Evolutionary conservation across 2,329 filamentous ascomycete species (phyloP), one percentile per base, ranked within the genome.

Genomic region (Cladorrhinum sp.): DNA sequence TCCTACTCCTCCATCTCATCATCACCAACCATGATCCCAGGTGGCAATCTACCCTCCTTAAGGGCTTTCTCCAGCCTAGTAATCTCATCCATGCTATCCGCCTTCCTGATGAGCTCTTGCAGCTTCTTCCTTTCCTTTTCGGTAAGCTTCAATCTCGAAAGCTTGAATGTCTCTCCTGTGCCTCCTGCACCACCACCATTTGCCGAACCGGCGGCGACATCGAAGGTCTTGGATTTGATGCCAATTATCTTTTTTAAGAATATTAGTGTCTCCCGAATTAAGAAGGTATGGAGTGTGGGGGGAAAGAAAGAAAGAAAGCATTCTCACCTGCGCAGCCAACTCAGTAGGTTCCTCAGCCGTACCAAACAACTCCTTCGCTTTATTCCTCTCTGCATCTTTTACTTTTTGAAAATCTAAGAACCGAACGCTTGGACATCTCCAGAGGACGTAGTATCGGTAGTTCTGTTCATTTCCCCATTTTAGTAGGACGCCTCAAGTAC

Each of bases 331-430:
- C 20, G 85, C 84, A 24, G 93, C 93, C 36, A 96, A 80, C 10
- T 89, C 87, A 0, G 92, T 92, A 0, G 93, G 95, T 72, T 90
- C 85, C 55, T 89, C 85, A 1, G 76, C 74, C 2, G 89, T 91
- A 55, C 96, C 96, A 70, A 98, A 98, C 1, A 99, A 80, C 74
- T 93, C 89, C 18, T 77, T 81, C 0, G 92, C 92, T 68, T 87
- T 84, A 65, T 85, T 78, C 50, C 93, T 86, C 81, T 99, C 95
- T 0, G 83, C 86, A 65, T 95, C 86, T 76, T 92, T 96, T 54
- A 99, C 92, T 76, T 96, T 96, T 68, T 86, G 83, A 73, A 92
- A 97, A 76, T 99, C 95, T 53, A 99, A 82, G 76, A 96, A 98
- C 50, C 93, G 88, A 49, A 99, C 86, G 3, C 82, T 83, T 1